Base-by-base conservation (phyloP, 2,329 filamentous ascomycete species). In the Thelonectria rubi region DNA sequence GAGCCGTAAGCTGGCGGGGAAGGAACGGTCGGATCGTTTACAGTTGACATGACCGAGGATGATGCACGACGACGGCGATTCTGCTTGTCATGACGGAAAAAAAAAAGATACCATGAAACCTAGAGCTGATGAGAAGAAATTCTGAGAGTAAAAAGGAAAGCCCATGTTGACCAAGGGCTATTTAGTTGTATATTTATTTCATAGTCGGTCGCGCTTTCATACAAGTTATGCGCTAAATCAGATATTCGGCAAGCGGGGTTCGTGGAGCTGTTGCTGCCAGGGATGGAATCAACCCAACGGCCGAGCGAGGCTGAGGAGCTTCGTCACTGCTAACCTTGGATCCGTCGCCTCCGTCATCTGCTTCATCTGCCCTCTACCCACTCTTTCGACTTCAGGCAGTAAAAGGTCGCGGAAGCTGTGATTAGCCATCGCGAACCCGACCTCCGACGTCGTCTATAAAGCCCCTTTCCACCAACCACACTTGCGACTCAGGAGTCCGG, bases 211-310 rank as follows among this genome's bases (percentile, higher is more conserved):
- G 47, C 45, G 46, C 21, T 53, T 40, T 43, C n/a, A 37, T 30
- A 57, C 17, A 51, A 58, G 65, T 70, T 58, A 71, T 72, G 68
- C 65, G 54, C 66, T 69, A 68, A 71, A 62, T 63, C 62, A 62
- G 30, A 69, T 70, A 72, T 70, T 58, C 47, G 55, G 55, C 62
- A 69, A 72, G 67, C 69, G 69, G 70, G 68, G 70, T 52, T 55
- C 55, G 51, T 58, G 46, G 62, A 62, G 58, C 60, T 62, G 39
- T 40, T 45, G 60, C 63, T 64, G 58, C 70, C 69, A 70, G 70
- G 70, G 70, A 37, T 15, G 34, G 68, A 70, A 64, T 60, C 62
- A 55, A 58, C 63, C 68, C 58, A 64, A 30, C 26, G 26, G 10
- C 26, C 8, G 26, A 64, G 56, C 61, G 71, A 72, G 71, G 70